Evolutionary conservation across 2,329 filamentous ascomycete genomes (phyloP).

Genomic region (Triangularia setosa): DNA sequence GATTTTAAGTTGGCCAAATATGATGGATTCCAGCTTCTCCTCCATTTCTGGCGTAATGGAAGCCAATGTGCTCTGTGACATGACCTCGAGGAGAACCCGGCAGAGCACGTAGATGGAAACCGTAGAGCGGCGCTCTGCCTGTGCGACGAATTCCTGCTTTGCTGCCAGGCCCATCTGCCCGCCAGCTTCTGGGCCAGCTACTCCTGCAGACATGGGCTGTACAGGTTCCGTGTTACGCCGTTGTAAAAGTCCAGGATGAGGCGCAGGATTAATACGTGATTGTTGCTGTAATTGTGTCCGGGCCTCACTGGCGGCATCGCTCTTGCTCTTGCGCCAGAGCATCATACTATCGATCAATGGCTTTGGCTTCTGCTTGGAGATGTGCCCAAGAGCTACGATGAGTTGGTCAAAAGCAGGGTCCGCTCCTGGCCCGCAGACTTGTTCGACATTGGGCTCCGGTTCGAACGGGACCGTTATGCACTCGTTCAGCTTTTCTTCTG

Average conservation of each 20-base stretch:
- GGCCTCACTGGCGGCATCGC: conserved; percentile 75
- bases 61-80: conserved; percentile 78
- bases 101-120: conserved; percentile 96
- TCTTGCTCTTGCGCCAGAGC: conserved; percentile 96
- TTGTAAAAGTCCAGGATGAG: conserved; percentile 47
- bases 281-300: conserved; percentile 53
- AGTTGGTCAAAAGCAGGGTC: conserved; percentile 91
- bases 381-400: conserved; percentile 88
- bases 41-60: conserved; percentile 89
- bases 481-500: conserved; percentile 92
- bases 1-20: conserved; percentile 90
- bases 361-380: conserved; percentile 90
- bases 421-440: conserved; percentile 83
- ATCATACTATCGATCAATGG: conserved; percentile 95
- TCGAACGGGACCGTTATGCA: conserved; percentile 78
- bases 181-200: conserved; percentile 32
- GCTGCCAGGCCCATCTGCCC: conserved; percentile 39
- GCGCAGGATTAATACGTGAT: conserved; percentile 37
- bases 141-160: conserved; percentile 67
- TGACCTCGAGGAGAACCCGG: conserved; percentile 88
- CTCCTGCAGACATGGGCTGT: conserved; percentile 37
- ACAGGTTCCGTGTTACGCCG: conserved; percentile 73
- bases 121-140: conserved; percentile 84
- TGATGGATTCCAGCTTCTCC: conserved; percentile 88
- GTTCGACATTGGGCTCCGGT: conserved; percentile 78